Conservation (phyloP, 2,329 filamentous ascomycete species). For the Alternaria sp. region DNA sequence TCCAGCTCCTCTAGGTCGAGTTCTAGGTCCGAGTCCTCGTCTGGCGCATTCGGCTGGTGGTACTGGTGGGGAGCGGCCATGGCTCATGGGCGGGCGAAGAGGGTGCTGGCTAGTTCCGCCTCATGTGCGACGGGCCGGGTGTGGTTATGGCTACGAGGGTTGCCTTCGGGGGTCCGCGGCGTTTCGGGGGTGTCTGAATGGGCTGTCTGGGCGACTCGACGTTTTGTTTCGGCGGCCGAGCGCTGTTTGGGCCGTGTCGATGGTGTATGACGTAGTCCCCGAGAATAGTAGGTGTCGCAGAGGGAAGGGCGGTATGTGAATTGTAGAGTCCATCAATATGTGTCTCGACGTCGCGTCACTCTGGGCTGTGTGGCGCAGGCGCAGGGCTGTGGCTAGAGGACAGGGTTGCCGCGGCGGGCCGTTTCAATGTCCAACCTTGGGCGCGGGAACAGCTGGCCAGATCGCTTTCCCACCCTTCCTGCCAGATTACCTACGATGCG, state of each 20-base stretch:
- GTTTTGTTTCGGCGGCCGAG: constrained; percentile 11
- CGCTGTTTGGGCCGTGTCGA: not conserved
- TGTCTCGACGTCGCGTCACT: constrained; percentile 8
- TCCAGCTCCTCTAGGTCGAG: constrained; percentile 83
- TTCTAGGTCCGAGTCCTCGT: constrained; percentile 76
- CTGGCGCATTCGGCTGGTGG: constrained; percentile 65
- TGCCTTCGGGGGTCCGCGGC: constrained; percentile 37
- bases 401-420: constrained; percentile 14
- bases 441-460: constrained; percentile 40
- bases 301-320: not conserved
- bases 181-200: constrained; percentile 17
- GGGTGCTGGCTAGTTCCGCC: constrained; percentile 12
- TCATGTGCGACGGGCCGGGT: constrained; percentile 16
- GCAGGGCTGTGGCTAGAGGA: constrained; percentile 5
- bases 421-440: constrained; percentile 8
- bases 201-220: constrained; percentile 21
- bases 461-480: constrained; percentile 14
- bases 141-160: constrained; percentile 4
- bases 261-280: not conserved
- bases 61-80: constrained; percentile 57
- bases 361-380: constrained; percentile 11
- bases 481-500: constrained; percentile 27
- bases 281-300: not conserved
- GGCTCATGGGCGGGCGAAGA: constrained; percentile 42
- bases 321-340: not conserved